Evolutionary conservation across 805 yeast species (phyloP).

Genomic region (Candida pini): DNA sequence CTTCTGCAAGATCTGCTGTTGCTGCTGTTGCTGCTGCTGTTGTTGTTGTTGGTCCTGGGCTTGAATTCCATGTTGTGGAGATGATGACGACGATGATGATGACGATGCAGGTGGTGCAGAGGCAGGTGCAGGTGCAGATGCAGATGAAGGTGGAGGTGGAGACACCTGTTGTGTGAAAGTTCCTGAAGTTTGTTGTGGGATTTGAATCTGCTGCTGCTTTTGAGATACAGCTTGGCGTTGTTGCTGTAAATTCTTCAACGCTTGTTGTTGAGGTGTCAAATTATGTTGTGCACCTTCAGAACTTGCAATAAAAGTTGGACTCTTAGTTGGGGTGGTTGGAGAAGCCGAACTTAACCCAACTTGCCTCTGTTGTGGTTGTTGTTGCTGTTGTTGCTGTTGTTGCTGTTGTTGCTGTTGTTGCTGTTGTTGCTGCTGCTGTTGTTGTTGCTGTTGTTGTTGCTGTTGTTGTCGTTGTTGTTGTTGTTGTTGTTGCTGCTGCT

Average conservation of each 20-base stretch:
- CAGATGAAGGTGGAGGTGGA: not conserved
- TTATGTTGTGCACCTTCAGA: constrained; percentile 7
- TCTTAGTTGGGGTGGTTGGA: not conserved
- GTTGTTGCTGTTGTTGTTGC: constrained; percentile 18
- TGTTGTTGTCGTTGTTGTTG: constrained; percentile 25
- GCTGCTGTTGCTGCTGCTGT: constrained; percentile 3
- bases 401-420: not conserved
- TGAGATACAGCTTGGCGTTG: constrained; percentile 5
- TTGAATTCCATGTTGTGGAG: no score
- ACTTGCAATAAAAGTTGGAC: not conserved
- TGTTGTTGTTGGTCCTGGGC: not conserved
- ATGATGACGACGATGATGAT: not conserved
- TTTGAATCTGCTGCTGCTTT: constrained; percentile 2
- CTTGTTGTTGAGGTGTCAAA: constrained; percentile 8
- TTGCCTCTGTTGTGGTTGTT: constrained; percentile 22
- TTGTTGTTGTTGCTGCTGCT: constrained; percentile 7
- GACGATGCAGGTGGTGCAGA: not conserved
- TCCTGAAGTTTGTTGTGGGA: constrained; percentile 6
- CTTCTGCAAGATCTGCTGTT: constrained; percentile 4
- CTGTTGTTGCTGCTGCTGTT: constrained; percentile 2
- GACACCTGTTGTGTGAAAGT: constrained; percentile 1
- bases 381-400: constrained; percentile 14
- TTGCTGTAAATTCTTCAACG: constrained; percentile 4
- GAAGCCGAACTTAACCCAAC: constrained; percentile 6
- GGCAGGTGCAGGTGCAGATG: not conserved